These are phyloP conservation scores for Nadsonia starkeyi-henricii DNA, from an alignment of 1,139 yeast genomes.

Conservation along the genomic window DNA sequence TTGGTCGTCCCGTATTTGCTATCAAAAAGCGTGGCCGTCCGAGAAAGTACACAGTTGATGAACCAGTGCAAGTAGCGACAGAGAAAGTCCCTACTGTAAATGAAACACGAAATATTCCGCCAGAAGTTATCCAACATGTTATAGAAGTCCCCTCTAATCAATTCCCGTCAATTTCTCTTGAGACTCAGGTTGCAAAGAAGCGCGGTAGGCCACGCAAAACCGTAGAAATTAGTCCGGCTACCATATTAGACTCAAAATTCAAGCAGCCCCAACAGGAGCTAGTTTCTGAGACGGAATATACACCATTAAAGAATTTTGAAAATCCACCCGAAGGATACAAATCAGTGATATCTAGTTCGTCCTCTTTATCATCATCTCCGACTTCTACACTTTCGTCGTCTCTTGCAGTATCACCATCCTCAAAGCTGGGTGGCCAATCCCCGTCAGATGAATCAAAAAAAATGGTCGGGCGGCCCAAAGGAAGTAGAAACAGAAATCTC, in stretches of 20 bases:
- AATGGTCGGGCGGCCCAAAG: not conserved
- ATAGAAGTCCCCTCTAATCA: not conserved
- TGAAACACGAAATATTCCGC: not conserved
- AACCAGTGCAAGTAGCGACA: not conserved
- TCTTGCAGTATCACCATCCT: not conserved
- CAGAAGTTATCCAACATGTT: not conserved
- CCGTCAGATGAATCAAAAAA: not conserved
- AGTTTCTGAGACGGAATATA: not conserved
- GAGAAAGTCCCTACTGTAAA: too few relatives aligned
- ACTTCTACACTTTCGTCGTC: not conserved
- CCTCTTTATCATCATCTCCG: not conserved
- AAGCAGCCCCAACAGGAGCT: too few relatives aligned
- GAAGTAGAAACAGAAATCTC: not conserved
- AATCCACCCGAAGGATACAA: not conserved
- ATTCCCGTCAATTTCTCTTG: not conserved
- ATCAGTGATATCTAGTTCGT: not conserved
- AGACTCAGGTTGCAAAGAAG: not conserved
- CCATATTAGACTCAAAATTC: too few relatives aligned
- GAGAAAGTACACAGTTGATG: not conserved
- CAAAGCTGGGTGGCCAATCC: not conserved
- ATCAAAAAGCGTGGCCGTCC: not conserved
- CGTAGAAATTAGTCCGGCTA: not conserved
- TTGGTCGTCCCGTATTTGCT: not conserved
- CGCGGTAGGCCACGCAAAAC: not conserved
- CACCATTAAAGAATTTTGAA: not conserved